phyloP scores from a whole-genome alignment of 164 flowering plant species.

The Platanus orientalis region DNA sequence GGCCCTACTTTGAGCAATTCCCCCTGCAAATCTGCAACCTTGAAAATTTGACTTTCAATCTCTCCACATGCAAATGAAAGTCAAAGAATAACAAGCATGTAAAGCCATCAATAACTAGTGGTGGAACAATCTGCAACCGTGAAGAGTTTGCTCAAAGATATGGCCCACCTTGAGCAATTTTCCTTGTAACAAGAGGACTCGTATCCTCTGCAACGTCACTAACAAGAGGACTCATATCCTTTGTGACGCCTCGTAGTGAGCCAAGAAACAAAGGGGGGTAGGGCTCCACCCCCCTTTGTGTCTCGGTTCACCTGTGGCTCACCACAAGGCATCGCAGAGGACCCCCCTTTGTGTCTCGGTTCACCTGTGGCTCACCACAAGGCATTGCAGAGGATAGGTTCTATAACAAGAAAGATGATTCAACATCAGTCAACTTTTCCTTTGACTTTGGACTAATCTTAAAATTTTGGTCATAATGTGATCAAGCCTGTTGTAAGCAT shows the following conservation, averaged over 20 bases:
- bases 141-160: constrained; percentile 90
- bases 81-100: constrained; percentile 15
- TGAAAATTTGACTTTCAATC: neutral
- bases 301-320: too few species aligned
- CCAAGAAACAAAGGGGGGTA: too few species aligned
- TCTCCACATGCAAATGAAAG: neutral
- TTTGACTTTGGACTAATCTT: neutral
- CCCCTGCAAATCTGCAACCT: constrained; percentile 59
- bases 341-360: too few species aligned
- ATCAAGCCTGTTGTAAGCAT: neutral
- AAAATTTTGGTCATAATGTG: neutral
- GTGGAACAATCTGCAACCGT: constrained; percentile 63
- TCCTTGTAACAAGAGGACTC: too few species aligned
- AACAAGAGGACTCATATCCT: too few species aligned
- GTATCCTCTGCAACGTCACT: too few species aligned
- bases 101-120: constrained; percentile 38
- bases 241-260: too few species aligned
- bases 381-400: too few species aligned
- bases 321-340: too few species aligned
- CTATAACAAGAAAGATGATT: neutral
- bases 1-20: constrained; percentile 76
- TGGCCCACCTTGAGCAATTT: constrained; percentile 82
- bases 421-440: neutral
- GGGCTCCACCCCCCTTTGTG: too few species aligned
- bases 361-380: too few species aligned